A percentile compares a stretch with the other conserved stretches of the same genome.
Conservation (phyloP, 306 rosid genomes). For the Alnus glutinosa region DNA sequence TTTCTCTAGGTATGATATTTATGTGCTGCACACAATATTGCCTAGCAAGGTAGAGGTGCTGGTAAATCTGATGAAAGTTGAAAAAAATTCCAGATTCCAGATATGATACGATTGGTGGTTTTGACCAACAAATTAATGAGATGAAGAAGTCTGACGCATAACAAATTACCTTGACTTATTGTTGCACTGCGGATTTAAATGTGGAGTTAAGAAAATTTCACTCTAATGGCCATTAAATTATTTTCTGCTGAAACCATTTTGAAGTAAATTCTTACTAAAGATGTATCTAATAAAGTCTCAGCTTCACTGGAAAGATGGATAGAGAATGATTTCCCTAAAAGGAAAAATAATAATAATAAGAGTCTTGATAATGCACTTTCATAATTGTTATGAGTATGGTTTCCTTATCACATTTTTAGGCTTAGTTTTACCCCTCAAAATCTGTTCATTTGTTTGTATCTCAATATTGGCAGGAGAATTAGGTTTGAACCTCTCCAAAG, state of each 20-base stretch:
- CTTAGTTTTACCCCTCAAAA: background rate
- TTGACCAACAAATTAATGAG: conserved; percentile 91
- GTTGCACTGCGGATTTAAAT: background rate
- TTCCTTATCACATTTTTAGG: background rate
- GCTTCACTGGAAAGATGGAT: background rate
- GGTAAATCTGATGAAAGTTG: conserved; percentile 93
- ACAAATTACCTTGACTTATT: background rate
- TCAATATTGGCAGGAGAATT: conserved; percentile 52
- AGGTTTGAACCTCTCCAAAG: conserved; percentile 93
- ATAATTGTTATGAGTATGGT: background rate
- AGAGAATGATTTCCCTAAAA: background rate
- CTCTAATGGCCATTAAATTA: background rate
- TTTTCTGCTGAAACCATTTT: background rate
- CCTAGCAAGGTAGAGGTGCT: conserved; percentile 93
- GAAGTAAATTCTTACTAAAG: background rate
- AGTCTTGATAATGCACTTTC: background rate
- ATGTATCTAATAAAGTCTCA: background rate
- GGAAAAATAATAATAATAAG: background rate
- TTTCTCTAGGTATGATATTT: conserved; percentile 83
- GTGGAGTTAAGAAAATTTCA: background rate
- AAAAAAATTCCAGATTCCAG: conserved; percentile 91
- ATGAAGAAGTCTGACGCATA: conserved; percentile 61
- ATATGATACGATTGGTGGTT: conserved; percentile 96
- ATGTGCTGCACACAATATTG: conserved; percentile 81
- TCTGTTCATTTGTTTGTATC: conserved; percentile 4